Base-by-base conservation (phyloP, 345 rosid species). In the Eucalyptus camaldulensis region DNA sequence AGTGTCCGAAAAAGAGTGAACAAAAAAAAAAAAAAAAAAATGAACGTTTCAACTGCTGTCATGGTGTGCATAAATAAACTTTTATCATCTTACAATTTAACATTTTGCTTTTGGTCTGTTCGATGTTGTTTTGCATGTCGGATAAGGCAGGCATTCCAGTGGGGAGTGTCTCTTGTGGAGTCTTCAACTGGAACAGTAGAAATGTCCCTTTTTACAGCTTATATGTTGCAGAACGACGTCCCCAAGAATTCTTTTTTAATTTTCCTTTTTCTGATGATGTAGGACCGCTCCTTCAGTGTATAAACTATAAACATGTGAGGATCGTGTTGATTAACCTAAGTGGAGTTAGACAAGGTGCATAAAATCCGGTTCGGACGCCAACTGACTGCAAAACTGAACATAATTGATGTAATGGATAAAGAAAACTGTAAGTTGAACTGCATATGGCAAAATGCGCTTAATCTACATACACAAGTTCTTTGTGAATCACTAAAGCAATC, bases 251-350 rank as follows among this genome's bases (percentile, higher is more conserved):
- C 67, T 0, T 56, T 58, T 10, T 60, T 3, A 3, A 60, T 60
- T 60, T 60, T 25, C n/a, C 29, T 60, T 25, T 60, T 60, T 27
- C 15, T 60, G 67, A 60, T 60, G 67, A 60, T 27, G 67, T 60
- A 27, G 31, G 67, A 60, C 67, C 67, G 62, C 62, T 56, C 29
- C 62, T 56, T 56, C 62, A 56, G 62, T 56, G 62, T 4, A 56
- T 56, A 56, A 24, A 56, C 62, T 24, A 4, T 56, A 56, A 24
- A 56, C 62, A 56, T 56, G 62, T 56, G 6, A 56, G 62, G 62
- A 24, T 11, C 62, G 29, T 56, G 62, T 56, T 24, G 13, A 56
- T 56, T 56, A 5, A 56, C 62, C 29, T 0, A 56, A 56, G 0
- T 9, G 29, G 62, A 24, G 62, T 24, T 56, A 24, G 62, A 56